phyloP scores from a whole-genome alignment of 495 filamentous ascomycete genomes.

The Apiosordaria backusii region DNA sequence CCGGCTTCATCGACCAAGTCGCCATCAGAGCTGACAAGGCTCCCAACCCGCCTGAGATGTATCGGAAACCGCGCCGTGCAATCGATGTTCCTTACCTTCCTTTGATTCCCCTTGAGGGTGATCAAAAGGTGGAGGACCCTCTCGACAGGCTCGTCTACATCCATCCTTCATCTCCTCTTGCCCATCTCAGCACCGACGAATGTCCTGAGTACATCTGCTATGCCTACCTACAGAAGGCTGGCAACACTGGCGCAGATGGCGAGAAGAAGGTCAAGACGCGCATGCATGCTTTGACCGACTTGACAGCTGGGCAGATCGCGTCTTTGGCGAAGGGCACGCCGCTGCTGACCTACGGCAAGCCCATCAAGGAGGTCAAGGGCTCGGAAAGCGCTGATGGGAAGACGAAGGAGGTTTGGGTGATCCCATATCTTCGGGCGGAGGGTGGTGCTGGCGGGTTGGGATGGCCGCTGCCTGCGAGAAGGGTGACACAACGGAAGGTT shows the following conservation, averaged over 20 bases:
- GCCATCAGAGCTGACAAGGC: constrained; percentile 88
- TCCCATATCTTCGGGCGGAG: constrained; percentile 67
- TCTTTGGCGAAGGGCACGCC: constrained; percentile 81
- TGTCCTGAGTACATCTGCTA: constrained; percentile 84
- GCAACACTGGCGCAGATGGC: constrained; percentile 43
- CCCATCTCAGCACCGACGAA: constrained; percentile 64
- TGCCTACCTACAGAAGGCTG: constrained; percentile 71
- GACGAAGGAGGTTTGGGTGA: constrained; percentile 75
- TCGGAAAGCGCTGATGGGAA: constrained; percentile 49
- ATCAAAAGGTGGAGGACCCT: constrained; percentile 34
- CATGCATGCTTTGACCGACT: constrained; percentile 81
- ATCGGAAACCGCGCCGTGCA: constrained; percentile 69
- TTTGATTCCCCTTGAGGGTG: constrained; percentile 65
- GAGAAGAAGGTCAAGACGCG: constrained; percentile 68
- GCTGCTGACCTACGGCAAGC: constrained; percentile 81
- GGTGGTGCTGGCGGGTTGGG: constrained; percentile 53
- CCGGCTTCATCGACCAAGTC: constrained; percentile 92
- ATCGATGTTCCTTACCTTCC: constrained; percentile 90
- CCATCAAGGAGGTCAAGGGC: constrained; percentile 64
- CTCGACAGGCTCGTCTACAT: constrained; percentile 65
- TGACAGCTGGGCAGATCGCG: constrained; percentile 72
- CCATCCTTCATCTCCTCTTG: constrained; percentile 77
- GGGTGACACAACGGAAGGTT: constrained; percentile 75
- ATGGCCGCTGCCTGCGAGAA: constrained; percentile 81
- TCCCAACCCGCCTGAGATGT: constrained; percentile 65